These are phyloP conservation scores for Groenewaldozyma auringiensis DNA, from an alignment of 1,139 yeast genomes.

Conservation along the genomic window DNA sequence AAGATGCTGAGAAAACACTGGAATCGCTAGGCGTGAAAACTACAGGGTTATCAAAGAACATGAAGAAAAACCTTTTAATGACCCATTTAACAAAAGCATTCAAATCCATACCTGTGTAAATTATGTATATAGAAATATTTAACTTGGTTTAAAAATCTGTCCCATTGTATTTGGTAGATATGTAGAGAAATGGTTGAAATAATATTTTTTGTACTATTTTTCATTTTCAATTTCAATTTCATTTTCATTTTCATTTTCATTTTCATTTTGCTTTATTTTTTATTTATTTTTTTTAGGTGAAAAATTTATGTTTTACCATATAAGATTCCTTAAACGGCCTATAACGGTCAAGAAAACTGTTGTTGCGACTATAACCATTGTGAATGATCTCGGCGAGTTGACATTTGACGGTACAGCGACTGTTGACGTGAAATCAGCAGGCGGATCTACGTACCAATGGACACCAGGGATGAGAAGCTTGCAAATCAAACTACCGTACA, in stretches of 20 bases:
- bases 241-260: too few species aligned
- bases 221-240: too few species aligned
- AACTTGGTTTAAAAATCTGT: too few species aligned
- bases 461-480: slow-evolving; percentile 4
- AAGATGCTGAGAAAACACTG: slow-evolving; percentile 26
- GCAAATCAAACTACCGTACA: not conserved
- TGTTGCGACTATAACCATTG: slow-evolving; percentile 22
- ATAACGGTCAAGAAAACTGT: slow-evolving; percentile 8
- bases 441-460: slow-evolving; percentile 1
- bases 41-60: slow-evolving; percentile 21
- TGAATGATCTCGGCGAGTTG: slow-evolving; percentile 31
- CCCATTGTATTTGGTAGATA: too few species aligned
- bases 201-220: not conserved
- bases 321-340: slow-evolving; percentile 24
- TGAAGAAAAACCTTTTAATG: slow-evolving; percentile 31
- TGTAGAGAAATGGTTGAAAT: not conserved
- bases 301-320: slow-evolving; percentile 20
- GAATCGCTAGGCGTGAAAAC: slow-evolving; percentile 25
- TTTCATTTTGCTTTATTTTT: too few species aligned
- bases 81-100: slow-evolving; percentile 24
- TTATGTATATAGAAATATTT: slow-evolving; percentile 1
- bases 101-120: slow-evolving; percentile 7
- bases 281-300: not conserved
- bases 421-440: slow-evolving; percentile 1
- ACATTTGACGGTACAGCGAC: slow-evolving; percentile 24